These are phyloP conservation scores for Zopfia rhizophila DNA, from an alignment of 2,329 filamentous ascomycete species.

Conservation along the genomic window DNA sequence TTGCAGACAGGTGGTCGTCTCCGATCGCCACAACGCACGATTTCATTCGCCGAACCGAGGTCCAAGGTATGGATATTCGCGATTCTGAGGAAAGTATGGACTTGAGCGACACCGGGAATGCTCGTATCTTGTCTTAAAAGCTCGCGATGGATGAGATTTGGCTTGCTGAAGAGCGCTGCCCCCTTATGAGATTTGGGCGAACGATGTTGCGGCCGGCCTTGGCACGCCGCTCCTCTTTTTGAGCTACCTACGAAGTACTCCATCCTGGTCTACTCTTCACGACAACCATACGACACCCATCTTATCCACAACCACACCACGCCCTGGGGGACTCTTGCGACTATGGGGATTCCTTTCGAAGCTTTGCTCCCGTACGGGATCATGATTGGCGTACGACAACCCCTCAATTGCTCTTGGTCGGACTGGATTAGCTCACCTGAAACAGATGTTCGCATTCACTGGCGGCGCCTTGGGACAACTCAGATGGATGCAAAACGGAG, in stretches of 20 bases:
- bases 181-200: too few relatives aligned
- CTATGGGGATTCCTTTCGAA: constrained; percentile 74
- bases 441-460: constrained; percentile 69
- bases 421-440: constrained; percentile 28
- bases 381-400: constrained; percentile 66
- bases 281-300: constrained; percentile 27
- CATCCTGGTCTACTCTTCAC: constrained; percentile 13
- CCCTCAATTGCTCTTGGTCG: constrained; percentile 17
- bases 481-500: constrained; percentile 70
- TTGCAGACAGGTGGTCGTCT: constrained; percentile 34
- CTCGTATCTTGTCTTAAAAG: constrained; percentile 35
- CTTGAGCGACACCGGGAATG: constrained; percentile 47
- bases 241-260: too few relatives aligned
- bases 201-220: too few relatives aligned
- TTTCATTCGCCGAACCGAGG: constrained; percentile 30
- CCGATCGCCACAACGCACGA: constrained; percentile 34
- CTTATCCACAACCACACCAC: constrained; percentile 27
- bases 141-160: constrained; percentile 38
- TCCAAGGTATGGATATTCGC: constrained; percentile 37
- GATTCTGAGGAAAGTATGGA: constrained; percentile 41
- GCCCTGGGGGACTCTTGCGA: constrained; percentile 42
- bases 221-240: constrained; percentile 22
- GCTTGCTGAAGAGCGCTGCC: constrained; percentile 39
- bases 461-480: constrained; percentile 67
- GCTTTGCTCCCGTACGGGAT: constrained; percentile 72